A percentile compares a stretch with the other conserved stretches of the same genome.
phyloP scores from a whole-genome alignment of 23 red algal species.

The Rhodosorus marinus region DNA sequence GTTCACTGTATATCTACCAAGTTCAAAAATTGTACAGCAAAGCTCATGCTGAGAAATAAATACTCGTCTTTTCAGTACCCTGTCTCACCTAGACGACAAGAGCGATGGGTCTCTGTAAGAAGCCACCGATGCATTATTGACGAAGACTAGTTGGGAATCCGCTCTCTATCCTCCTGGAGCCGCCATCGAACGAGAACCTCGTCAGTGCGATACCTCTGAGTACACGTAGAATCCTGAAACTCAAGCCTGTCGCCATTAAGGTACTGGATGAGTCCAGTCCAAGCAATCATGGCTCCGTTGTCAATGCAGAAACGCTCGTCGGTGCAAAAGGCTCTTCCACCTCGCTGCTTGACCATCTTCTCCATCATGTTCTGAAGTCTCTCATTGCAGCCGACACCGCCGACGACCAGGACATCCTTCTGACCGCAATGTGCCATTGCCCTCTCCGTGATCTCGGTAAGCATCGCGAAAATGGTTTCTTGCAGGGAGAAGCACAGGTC shows the following conservation, averaged over 20 bases:
- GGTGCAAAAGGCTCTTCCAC: slow-evolving; percentile 67
- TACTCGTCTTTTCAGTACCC: too few relatives aligned
- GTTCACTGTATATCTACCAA: too few relatives aligned
- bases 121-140: too few relatives aligned
- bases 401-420: slow-evolving; percentile 80
- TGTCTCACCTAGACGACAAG: too few relatives aligned
- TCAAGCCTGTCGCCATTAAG: neutral
- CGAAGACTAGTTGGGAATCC: too few relatives aligned
- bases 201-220: slow-evolving; percentile 3
- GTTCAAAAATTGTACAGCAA: too few relatives aligned
- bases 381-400: slow-evolving; percentile 96
- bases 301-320: slow-evolving; percentile 99
- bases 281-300: slow-evolving; percentile 98
- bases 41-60: too few relatives aligned
- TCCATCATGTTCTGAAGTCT: slow-evolving; percentile 80
- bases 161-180: too few relatives aligned
- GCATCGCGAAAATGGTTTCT: slow-evolving; percentile 97
- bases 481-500: slow-evolving; percentile 95
- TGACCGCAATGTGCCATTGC: slow-evolving; percentile 92
- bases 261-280: slow-evolving; percentile 70
- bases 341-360: slow-evolving; percentile 52
- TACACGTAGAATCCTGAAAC: slow-evolving; percentile 4
- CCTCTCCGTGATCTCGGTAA: slow-evolving; percentile 92
- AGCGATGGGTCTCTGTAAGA: too few relatives aligned
- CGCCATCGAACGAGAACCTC: neutral